Evolutionary conservation across 2,329 filamentous ascomycete species (phyloP), one percentile per base, ranked within the genome.

Genomic region (Exophiala bonariae): DNA sequence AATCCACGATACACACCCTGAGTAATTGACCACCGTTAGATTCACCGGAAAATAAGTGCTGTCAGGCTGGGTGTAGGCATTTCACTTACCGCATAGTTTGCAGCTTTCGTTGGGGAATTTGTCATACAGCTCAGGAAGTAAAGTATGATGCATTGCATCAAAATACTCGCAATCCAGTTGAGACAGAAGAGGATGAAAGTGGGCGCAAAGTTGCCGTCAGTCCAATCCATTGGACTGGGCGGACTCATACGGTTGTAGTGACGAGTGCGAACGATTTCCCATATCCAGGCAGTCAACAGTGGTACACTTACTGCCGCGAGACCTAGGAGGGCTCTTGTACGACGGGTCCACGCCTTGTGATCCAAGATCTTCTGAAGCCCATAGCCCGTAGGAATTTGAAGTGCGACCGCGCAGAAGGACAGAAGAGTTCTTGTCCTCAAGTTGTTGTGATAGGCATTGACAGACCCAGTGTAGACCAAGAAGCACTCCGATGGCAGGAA

Each of bases 381-480:
- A 28, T 50, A 59, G 1, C 59, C 61, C 14, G 54, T 56, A 4
- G 63, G 61, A 7, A 66, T 63, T 42, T 67, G 64, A 9, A 66
- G 23, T 1, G 63, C 53, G 14, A 65, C 60, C 3, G 62, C 53
- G 34, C 64, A 55, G 48, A 67, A 64, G 5, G 61, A 61, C 10
- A 65, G 47, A 3, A 67, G 55, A 11, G 55, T 57, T 39, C 60
- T 47, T 8, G 59, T 59, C n/a, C 59, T 43, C n/a, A 62, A 41
- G 33, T 61, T 57, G 47, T 61, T 63, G 52, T 61, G 60, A 41
- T 48, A 62, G 4, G 61, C 56, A 35, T 67, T 67, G 20, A 64
- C 63, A 2, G 64, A 63, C 14, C 64, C 64, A n/a, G 56, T 55
- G 33, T 66, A 66, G 3, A 66, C 63, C 13, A 67, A 54, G 37